Evolutionary conservation across 208 protist species (phyloP).

Genomic region (Trypanosoma theileri): DNA sequence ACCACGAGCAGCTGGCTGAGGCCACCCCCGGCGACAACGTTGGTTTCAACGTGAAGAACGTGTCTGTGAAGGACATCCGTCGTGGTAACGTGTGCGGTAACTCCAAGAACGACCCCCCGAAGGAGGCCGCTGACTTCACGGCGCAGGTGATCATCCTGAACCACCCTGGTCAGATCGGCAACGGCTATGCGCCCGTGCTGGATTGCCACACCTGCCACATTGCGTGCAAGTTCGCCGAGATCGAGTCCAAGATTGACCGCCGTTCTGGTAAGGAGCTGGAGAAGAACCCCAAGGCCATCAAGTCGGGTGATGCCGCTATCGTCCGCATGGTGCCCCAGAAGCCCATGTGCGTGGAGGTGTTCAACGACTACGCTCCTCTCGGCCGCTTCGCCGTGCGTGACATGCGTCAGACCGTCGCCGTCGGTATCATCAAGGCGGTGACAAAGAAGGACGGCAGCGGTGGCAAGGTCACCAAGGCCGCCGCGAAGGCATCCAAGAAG

Average conservation of each 20-base stretch:
- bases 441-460: slow-evolving; percentile 67
- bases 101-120: slow-evolving; percentile 67
- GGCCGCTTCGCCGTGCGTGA: slow-evolving; percentile 96
- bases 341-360: slow-evolving; percentile 95
- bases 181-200: slow-evolving; percentile 89
- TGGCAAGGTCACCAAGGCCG: slow-evolving; percentile 83
- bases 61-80: slow-evolving; percentile 91
- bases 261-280: slow-evolving; percentile 91
- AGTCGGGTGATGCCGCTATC: slow-evolving; percentile 92
- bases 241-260: slow-evolving; percentile 92
- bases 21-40: slow-evolving; percentile 93
- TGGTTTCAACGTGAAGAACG: slow-evolving; percentile 94
- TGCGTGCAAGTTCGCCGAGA: slow-evolving; percentile 90
- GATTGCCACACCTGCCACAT: slow-evolving; percentile 96
- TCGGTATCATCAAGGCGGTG: slow-evolving; percentile 95
- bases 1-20: slow-evolving; percentile 75
- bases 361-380: slow-evolving; percentile 93
- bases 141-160: slow-evolving; percentile 95
- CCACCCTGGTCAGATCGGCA: slow-evolving; percentile 90
- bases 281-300: slow-evolving; percentile 84
- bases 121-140: slow-evolving; percentile 68
- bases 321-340: slow-evolving; percentile 87
- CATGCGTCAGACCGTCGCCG: slow-evolving; percentile 95
- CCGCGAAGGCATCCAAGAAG: slow-evolving; percentile 72
- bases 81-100: slow-evolving; percentile 79